phyloP scores from a whole-genome alignment of 805 yeast genomes.

The Nakazawaea wyomingensis region DNA sequence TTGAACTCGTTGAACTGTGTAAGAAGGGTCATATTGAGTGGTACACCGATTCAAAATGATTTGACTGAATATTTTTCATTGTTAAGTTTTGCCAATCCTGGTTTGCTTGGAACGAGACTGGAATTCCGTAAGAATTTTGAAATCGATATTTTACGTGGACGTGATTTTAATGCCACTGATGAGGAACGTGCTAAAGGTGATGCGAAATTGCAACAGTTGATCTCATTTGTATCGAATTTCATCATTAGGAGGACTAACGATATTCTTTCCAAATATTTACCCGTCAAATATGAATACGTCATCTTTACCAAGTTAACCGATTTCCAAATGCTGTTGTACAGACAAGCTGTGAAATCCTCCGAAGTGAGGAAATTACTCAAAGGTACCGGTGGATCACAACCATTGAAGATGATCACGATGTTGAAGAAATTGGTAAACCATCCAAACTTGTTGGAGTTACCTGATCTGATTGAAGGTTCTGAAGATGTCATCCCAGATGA shows the following conservation, averaged over 20 bases:
- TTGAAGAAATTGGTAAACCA: conserved; percentile 91
- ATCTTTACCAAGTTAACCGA: conserved; percentile 84
- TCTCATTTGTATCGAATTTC: conserved; percentile 76
- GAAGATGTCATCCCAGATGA: conserved; percentile 68
- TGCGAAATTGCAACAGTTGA: conserved; percentile 60
- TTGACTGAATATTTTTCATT: conserved; percentile 89
- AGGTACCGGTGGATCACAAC: conserved; percentile 73
- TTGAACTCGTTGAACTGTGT: conserved; percentile 78
- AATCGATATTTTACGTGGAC: conserved; percentile 68
- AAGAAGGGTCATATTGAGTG: conserved; percentile 87
- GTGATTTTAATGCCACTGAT: conserved; percentile 88
- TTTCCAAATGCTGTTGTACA: conserved; percentile 67
- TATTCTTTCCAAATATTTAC: conserved; percentile 86
- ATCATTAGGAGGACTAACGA: conserved; percentile 95
- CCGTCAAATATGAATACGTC: conserved; percentile 94
- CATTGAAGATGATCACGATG: conserved; percentile 83
- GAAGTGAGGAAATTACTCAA: conserved; percentile 63
- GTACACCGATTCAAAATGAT: conserved; percentile 97
- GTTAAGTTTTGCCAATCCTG: conserved; percentile 91
- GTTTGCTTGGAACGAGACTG: conserved; percentile 74
- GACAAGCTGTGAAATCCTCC: conserved; percentile 72
- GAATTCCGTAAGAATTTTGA: conserved; percentile 88
- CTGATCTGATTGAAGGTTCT: conserved; percentile 72
- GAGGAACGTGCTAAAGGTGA: conserved; percentile 68
- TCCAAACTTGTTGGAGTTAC: conserved; percentile 77